A percentile compares a stretch with the other conserved stretches of the same genome.
Conservation (phyloP, 345 rosid species). For the Carallia pectinifolia region DNA sequence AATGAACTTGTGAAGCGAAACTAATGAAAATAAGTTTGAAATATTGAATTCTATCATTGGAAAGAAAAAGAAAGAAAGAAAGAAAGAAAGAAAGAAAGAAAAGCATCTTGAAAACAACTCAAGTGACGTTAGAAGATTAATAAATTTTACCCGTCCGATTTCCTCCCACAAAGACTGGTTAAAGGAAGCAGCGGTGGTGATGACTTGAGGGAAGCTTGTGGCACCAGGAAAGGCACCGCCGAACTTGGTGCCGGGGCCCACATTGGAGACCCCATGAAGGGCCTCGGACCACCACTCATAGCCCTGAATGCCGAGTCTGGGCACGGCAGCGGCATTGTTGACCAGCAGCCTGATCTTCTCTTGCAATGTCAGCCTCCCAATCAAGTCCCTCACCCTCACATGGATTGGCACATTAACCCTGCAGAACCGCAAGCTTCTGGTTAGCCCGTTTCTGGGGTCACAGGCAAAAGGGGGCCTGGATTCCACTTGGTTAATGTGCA, state of each 20-base stretch:
- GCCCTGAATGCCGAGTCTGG: constrained; percentile 33
- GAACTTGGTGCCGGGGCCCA: constrained; percentile 30
- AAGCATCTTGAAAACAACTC: not conserved
- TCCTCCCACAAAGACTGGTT: constrained; percentile 32
- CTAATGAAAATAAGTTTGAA: no score
- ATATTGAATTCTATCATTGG: no score
- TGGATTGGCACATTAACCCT: constrained; percentile 18
- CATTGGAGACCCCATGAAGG: constrained; percentile 35
- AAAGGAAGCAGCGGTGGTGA: constrained; percentile 36
- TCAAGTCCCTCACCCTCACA: constrained; percentile 26
- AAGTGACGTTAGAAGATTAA: no score
- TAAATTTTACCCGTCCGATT: constrained; percentile 33
- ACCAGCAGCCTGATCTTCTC: constrained; percentile 31
- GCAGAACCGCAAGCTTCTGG: constrained; percentile 25
- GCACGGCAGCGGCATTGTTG: constrained; percentile 30
- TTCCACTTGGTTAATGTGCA: not conserved
- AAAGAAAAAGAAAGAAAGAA: no score
- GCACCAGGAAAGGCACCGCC: constrained; percentile 31
- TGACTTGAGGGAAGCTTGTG: constrained; percentile 37
- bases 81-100: no score
- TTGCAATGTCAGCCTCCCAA: constrained; percentile 29
- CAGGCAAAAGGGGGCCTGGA: constrained; percentile 29
- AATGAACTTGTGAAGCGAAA: no score
- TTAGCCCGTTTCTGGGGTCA: constrained; percentile 19
- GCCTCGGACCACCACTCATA: constrained; percentile 45